Evolutionary conservation across 768 basidiomycete genomes (phyloP).

Genomic region (Cytidiella melzeri): DNA sequence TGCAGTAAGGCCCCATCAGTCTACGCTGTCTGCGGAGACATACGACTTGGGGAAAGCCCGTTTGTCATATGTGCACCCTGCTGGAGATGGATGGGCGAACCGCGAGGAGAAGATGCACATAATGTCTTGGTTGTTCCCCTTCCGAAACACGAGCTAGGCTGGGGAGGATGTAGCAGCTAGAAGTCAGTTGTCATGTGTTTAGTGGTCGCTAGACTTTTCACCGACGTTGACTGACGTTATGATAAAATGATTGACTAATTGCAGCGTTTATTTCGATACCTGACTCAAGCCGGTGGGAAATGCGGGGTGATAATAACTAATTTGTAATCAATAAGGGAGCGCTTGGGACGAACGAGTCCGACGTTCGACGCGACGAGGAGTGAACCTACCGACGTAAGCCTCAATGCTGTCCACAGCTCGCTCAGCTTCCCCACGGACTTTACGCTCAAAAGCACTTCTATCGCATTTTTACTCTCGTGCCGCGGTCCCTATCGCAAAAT

Average conservation of each 20-base stretch:
- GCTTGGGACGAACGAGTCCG: constrained; percentile 4
- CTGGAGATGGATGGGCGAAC: constrained; percentile 64
- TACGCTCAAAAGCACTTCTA: constrained; percentile 15
- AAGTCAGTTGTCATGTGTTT: no score
- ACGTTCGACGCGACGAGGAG: background rate
- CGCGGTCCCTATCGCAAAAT: constrained; percentile 1
- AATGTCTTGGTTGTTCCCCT: constrained; percentile 47
- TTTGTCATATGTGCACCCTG: constrained; percentile 68
- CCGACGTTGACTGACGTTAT: no score
- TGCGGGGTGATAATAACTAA: no score
- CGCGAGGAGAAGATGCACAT: constrained; percentile 32
- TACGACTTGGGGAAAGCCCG: constrained; percentile 72
- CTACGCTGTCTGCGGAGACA: constrained; percentile 62
- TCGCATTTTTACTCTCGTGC: constrained; percentile 16
- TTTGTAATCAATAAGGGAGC: no score
- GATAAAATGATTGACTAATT: no score
- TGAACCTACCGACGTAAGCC: background rate
- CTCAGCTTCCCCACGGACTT: constrained; percentile 17
- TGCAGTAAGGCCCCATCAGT: constrained; percentile 69
- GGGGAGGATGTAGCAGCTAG: constrained; percentile 18
- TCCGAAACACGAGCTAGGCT: constrained; percentile 37
- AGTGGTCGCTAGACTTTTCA: no score
- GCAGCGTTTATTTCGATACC: no score
- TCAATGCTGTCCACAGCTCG: constrained; percentile 22
- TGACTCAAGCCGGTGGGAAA: no score